These are phyloP conservation scores for Dendrobium chrysotoxum DNA, from an alignment of 106 monocot genomes.

Conservation along the genomic window DNA sequence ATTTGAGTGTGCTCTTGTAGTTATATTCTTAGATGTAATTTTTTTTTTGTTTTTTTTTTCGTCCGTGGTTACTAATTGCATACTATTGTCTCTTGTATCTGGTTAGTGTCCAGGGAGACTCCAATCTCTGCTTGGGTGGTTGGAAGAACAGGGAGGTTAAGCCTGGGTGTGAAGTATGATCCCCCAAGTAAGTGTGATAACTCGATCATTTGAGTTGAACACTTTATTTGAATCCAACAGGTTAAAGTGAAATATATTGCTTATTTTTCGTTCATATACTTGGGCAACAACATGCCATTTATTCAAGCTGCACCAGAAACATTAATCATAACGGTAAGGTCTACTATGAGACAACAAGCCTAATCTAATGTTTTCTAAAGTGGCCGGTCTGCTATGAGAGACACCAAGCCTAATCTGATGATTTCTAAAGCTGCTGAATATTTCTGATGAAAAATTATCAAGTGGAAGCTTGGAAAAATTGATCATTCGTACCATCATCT, in stretches of 20 bases:
- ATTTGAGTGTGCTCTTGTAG: not conserved
- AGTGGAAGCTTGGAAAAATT: not conserved
- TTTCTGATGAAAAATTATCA: not conserved
- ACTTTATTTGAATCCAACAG: not conserved
- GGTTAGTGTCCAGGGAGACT: constrained; percentile 42
- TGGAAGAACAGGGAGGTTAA: constrained; percentile 60
- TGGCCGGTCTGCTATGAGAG: not conserved
- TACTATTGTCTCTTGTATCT: constrained; percentile 5
- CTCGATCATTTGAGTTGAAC: not conserved
- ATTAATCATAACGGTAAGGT: not conserved
- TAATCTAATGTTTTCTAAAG: not conserved
- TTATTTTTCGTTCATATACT: not conserved
- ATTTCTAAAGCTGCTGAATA: not conserved
- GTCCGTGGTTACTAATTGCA: not conserved
- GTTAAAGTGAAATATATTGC: constrained; percentile 3
- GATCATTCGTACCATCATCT: not conserved
- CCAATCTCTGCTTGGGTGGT: constrained; percentile 83
- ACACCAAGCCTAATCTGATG: not conserved
- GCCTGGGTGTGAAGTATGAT: constrained; percentile 61
- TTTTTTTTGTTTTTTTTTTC: not conserved
- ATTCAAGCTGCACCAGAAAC: not conserved
- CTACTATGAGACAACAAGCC: not conserved
- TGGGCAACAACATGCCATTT: not conserved
- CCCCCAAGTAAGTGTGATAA: constrained; percentile 43
- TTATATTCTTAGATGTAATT: not conserved